Base-by-base conservation (phyloP, 1,139 yeast genomes). In the Sugiyamaella castrensis region DNA sequence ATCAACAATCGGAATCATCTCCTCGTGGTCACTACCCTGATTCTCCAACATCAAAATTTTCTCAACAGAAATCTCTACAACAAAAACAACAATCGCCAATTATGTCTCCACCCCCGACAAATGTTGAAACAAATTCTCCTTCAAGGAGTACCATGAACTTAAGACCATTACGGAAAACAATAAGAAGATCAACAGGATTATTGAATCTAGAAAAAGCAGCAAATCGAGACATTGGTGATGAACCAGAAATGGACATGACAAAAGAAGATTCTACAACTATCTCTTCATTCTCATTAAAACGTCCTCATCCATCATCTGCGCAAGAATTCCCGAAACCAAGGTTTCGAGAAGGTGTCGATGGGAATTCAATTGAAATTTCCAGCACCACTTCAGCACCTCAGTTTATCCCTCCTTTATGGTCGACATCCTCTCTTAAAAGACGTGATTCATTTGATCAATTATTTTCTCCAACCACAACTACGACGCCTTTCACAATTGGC, bases 151-250 rank as follows among this genome's bases (percentile, higher is more conserved):
- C 5, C 5, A 19, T 19, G 24, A 19, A 19, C 24, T 19, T 19
- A 34, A 47, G 44, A 30, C 49, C 53, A 13, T 37, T 42, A 26
- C 42, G 52, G 15, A 47, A 47, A 34, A 59, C 70, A 31, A 55
- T 71, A 32, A 63, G 71, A 16, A 62, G 75, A 33, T 71, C 74
- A 2, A 64, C 68, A 24, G 72, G 75, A 2, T 61, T 70, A 36
- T 53, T 71, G 33, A 70, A 71, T 50, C 65, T 71, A 33, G 74
- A 70, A 53, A 65, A 65, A 47, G 70, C 71, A 5, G 51, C 51
- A 8, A 33, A 35, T 26, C 28, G 40, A 24, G 37, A 28, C 30
- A 40, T 35, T 12, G 9, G 13, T 10, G 47, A 43, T 26, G 47
- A 31, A 4, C 5, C 24, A 19, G 24, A 19, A 19, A 19, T 19